These are phyloP conservation scores for Vitis vinifera DNA, from an alignment of 164 flowering plant species.

Conservation along the genomic window ASM3070453v1 NC_081811.1:4204501-4205000, in stretches of 20 bases:
- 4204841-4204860: slow-evolving; percentile 6
- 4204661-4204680: slow-evolving; percentile 39
- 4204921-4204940: slow-evolving; percentile 14
- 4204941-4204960: slow-evolving; percentile 14
- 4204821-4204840: background rate
- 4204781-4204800: slow-evolving; percentile 10
- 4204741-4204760: slow-evolving; percentile 12
- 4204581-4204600: slow-evolving; percentile 12
- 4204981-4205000: slow-evolving; percentile 14
- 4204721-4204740: slow-evolving; percentile 10
- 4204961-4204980: slow-evolving; percentile 5
- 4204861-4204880: slow-evolving; percentile 9
- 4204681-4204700: slow-evolving; percentile 23
- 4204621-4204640: slow-evolving; percentile 11
- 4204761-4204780: slow-evolving; percentile 18
- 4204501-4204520: slow-evolving; percentile 19
- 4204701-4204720: slow-evolving; percentile 26
- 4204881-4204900: slow-evolving; percentile 4
- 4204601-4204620: slow-evolving; percentile 17
- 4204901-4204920: slow-evolving; percentile 14
- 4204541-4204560: slow-evolving; percentile 8
- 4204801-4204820: slow-evolving; percentile 2
- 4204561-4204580: slow-evolving; percentile 16
- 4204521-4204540: slow-evolving; percentile 9
- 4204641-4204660: slow-evolving; percentile 14